Evolutionary conservation across 2,329 filamentous ascomycete genomes (phyloP).

Genomic region (Paracamarosporium sp.): DNA sequence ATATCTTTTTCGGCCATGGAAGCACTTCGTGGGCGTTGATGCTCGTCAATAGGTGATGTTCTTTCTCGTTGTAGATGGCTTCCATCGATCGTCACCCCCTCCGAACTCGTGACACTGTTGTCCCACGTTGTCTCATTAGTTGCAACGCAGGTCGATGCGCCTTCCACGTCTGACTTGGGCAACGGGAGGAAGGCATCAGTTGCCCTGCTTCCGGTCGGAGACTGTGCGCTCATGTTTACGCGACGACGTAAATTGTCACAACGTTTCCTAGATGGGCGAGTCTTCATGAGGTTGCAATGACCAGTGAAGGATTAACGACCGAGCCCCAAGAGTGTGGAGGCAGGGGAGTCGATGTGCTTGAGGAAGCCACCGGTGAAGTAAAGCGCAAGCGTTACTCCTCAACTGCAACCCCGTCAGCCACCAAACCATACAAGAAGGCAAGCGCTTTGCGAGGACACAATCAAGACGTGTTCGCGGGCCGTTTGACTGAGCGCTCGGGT

Average conservation of each 20-base stretch:
- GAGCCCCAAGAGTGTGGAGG: slow-evolving; percentile 22
- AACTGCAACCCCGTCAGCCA: slow-evolving; percentile 45
- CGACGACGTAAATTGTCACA: slow-evolving; percentile 25
- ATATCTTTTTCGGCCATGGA: slow-evolving; percentile 30
- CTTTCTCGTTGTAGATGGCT: slow-evolving; percentile 18
- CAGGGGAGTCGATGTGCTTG: slow-evolving; percentile 29
- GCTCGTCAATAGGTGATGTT: slow-evolving; percentile 15
- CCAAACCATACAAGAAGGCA: slow-evolving; percentile 43
- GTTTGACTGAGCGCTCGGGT: slow-evolving; percentile 42
- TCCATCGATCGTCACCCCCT: slow-evolving; percentile 25
- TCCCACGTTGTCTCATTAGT: slow-evolving; percentile 31
- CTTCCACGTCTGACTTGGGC: slow-evolving; percentile 22
- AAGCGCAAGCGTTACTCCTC: slow-evolving; percentile 36
- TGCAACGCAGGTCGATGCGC: slow-evolving; percentile 23
- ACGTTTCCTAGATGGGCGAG: slow-evolving; percentile 29
- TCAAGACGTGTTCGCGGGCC: slow-evolving; percentile 45
- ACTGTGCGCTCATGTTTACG: slow-evolving; percentile 38
- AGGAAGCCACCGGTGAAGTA: slow-evolving; percentile 36
- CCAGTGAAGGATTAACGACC: slow-evolving; percentile 19
- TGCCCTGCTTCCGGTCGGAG: slow-evolving; percentile 34
- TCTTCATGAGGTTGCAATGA: slow-evolving; percentile 31
- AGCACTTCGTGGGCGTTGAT: slow-evolving; percentile 12
- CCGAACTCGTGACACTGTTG: slow-evolving; percentile 23
- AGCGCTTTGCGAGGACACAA: slow-evolving; percentile 47
- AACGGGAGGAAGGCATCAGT: slow-evolving; percentile 23